Percentiles rank a stretch among this genome's conserved stretches.
Conservation (phyloP, 495 filamentous ascomycete genomes). For the Aspergillus olivimuriae region DNA sequence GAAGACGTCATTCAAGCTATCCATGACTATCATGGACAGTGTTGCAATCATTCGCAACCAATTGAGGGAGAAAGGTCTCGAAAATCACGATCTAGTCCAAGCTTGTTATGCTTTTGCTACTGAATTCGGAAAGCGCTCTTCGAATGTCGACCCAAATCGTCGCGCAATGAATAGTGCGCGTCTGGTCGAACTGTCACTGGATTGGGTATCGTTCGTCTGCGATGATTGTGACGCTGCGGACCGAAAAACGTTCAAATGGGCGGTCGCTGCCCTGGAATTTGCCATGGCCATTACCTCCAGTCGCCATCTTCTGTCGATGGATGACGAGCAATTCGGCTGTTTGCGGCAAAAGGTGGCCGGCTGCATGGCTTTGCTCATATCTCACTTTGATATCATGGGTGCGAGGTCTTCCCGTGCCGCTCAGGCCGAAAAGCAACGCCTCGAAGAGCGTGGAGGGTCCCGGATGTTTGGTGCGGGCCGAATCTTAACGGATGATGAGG, state of each 20-base stretch:
- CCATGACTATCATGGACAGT: slow-evolving; percentile 99
- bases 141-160: slow-evolving; percentile 87
- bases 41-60: slow-evolving; percentile 87
- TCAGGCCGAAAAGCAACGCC: slow-evolving; percentile 78
- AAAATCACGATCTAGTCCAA: slow-evolving; percentile 93
- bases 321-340: slow-evolving; percentile 74
- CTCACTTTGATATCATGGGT: slow-evolving; percentile 98
- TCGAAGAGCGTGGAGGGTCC: slow-evolving; percentile 70
- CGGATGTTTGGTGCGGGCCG: slow-evolving; percentile 68
- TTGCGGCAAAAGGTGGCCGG: slow-evolving; percentile 86
- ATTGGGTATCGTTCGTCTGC: slow-evolving; percentile 97
- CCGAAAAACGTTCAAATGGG: slow-evolving; percentile 94
- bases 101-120: slow-evolving; percentile 99
- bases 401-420: slow-evolving; percentile 88
- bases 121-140: slow-evolving; percentile 91
- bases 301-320: slow-evolving; percentile 80
- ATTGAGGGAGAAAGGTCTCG: slow-evolving; percentile 59
- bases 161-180: slow-evolving; percentile 95
- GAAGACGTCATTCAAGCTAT: slow-evolving; percentile 90
- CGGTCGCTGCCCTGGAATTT: slow-evolving; percentile 90
- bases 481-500: slow-evolving; percentile 80
- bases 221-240: slow-evolving; percentile 96
- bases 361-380: slow-evolving; percentile 96
- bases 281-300: slow-evolving; percentile 95
- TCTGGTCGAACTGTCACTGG: slow-evolving; percentile 83